Percentiles rank a stretch among this genome's conserved stretches.
phyloP scores from a whole-genome alignment of 192 early-diverging fungal species.

The Podila epicladia region DNA sequence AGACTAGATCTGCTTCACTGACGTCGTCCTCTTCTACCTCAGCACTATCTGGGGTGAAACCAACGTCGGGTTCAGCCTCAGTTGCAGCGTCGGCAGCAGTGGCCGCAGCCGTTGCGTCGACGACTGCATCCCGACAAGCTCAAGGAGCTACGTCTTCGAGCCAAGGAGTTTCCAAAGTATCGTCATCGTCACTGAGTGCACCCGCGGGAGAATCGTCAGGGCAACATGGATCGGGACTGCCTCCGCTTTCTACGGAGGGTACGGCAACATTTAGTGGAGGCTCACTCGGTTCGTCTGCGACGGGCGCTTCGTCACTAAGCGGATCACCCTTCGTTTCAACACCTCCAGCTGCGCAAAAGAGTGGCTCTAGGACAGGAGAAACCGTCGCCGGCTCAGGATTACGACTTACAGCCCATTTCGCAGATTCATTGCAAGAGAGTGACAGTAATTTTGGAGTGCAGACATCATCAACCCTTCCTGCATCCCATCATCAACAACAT shows the following conservation, averaged over 20 bases:
- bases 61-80: neutral
- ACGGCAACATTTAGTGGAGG: neutral
- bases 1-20: slow-evolving; percentile 19
- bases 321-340: neutral
- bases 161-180: neutral
- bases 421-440: neutral
- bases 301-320: neutral
- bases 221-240: neutral
- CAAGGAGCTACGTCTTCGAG: neutral
- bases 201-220: neutral
- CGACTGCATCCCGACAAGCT: slow-evolving; percentile 4
- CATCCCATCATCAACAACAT: slow-evolving; percentile 15
- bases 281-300: neutral
- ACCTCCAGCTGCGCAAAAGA: neutral
- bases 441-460: neutral
- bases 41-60: neutral
- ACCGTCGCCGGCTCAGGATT: neutral
- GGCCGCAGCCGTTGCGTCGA: neutral
- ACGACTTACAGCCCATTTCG: neutral
- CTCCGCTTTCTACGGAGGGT: neutral
- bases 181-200: neutral
- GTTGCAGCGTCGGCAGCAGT: no score
- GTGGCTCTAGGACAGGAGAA: neutral
- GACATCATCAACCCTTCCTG: neutral
- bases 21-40: slow-evolving; percentile 16